Evolutionary conservation across 768 basidiomycete species (phyloP).

Genomic region (Phaffia tasmanica): DNA sequence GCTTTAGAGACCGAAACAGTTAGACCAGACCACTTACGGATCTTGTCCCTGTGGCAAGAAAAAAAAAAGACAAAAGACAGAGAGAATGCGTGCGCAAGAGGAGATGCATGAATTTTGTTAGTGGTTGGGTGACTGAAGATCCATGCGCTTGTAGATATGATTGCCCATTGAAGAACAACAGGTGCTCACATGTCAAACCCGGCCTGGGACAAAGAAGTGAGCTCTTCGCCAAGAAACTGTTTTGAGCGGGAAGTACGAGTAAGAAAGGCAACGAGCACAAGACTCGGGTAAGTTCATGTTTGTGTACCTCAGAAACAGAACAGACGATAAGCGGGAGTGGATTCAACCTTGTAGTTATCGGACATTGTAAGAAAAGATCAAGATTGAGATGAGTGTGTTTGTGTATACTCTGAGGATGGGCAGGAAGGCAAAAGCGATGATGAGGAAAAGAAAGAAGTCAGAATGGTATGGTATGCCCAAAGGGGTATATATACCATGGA

Average conservation of each 20-base stretch:
- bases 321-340: no score
- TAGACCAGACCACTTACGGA: conserved; percentile 9
- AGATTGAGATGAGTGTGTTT: not conserved
- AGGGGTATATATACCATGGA: no score
- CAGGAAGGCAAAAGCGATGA: no score
- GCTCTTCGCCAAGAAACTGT: conserved; percentile 77
- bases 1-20: not conserved
- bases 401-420: no score
- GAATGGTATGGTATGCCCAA: no score
- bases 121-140: conserved; percentile 1
- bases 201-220: conserved; percentile 95
- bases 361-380: no score
- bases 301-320: no score
- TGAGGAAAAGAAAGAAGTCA: no score
- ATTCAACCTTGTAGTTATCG: no score
- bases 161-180: not conserved
- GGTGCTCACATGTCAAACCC: conserved; percentile 76
- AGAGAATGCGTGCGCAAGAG: not conserved
- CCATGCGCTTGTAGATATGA: not conserved
- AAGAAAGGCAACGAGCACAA: not conserved
- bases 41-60: conserved; percentile 18
- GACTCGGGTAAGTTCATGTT: no score
- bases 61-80: not conserved
- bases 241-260: not conserved
- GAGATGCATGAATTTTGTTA: not conserved